Percentiles rank a stretch among this genome's conserved stretches.
Conservation (phyloP, 148 eudicot genomes). For the Selenicereus undatus region DNA sequence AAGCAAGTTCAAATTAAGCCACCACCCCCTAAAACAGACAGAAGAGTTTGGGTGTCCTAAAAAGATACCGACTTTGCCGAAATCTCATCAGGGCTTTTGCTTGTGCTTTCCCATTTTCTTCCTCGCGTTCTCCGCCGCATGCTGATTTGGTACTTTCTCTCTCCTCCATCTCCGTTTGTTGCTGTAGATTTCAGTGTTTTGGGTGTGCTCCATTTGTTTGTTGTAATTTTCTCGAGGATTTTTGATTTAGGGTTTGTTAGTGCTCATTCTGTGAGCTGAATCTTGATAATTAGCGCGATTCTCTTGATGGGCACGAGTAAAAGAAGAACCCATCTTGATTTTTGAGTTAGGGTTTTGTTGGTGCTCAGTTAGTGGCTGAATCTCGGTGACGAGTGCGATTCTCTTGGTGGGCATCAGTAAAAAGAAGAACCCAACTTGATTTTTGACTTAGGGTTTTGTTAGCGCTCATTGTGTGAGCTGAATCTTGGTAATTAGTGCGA, state of each 20-base stretch:
- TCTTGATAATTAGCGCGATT: constrained; percentile 14
- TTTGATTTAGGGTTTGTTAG: background rate
- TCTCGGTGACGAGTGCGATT: no score
- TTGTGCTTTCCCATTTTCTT: background rate
- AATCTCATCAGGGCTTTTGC: constrained; percentile 13
- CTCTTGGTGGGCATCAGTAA: background rate
- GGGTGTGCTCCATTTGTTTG: background rate
- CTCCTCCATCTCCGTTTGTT: background rate
- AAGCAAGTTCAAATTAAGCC: background rate
- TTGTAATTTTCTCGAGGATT: constrained; percentile 12
- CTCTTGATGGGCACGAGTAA: constrained; percentile 8
- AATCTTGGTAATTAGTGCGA: constrained; percentile 15
- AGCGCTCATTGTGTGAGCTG: constrained; percentile 6
- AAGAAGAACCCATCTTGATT: constrained; percentile 21
- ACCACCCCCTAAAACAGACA: background rate
- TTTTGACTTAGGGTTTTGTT: background rate
- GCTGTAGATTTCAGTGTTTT: constrained; percentile 6
- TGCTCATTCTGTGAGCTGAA: constrained; percentile 21
- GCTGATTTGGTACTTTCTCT: constrained; percentile 14
- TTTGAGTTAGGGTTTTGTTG: background rate
- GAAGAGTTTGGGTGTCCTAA: background rate
- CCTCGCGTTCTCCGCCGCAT: background rate
- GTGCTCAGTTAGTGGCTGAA: constrained; percentile 2
- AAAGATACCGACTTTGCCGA: constrained; percentile 24
- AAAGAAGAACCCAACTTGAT: constrained; percentile 19